These are phyloP conservation scores for Retiboletus flavoniger DNA, from an alignment of 1,284 basidiomycete species.

Conservation along the genomic window DNA sequence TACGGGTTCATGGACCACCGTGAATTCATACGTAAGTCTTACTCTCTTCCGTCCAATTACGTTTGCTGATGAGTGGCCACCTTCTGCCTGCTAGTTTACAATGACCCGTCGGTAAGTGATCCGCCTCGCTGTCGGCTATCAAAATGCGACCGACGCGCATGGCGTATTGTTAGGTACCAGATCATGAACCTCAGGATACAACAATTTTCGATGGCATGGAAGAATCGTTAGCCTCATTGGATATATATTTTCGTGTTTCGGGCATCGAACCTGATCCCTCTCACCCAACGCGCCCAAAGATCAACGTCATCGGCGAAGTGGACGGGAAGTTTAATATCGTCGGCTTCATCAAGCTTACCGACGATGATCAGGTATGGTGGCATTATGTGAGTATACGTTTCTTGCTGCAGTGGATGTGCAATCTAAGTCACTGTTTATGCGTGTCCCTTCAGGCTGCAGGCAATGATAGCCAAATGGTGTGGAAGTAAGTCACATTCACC, in stretches of 20 bases:
- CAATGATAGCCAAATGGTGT: slow-evolving; percentile 55
- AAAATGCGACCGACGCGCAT: slow-evolving; percentile 2
- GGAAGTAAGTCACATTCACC: slow-evolving; percentile 47
- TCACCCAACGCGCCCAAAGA: slow-evolving; percentile 51
- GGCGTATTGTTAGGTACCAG: slow-evolving; percentile 24
- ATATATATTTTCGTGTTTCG: slow-evolving; percentile 46
- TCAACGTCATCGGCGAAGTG: slow-evolving; percentile 55
- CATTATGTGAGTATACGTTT: slow-evolving; percentile 50
- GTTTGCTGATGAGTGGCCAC: slow-evolving; percentile 8
- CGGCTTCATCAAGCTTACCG: slow-evolving; percentile 57
- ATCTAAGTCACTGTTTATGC: background rate
- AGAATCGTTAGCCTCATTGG: slow-evolving; percentile 52
- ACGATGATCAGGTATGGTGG: slow-evolving; percentile 59
- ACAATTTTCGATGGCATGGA: slow-evolving; percentile 49
- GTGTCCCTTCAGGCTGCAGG: slow-evolving; percentile 48
- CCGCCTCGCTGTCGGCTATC: background rate
- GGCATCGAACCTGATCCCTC: slow-evolving; percentile 42
- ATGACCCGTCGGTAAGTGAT: slow-evolving; percentile 42
- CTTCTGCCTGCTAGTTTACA: slow-evolving; percentile 43
- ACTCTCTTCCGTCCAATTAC: background rate
- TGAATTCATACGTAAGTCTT: slow-evolving; percentile 52
- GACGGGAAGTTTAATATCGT: slow-evolving; percentile 44
- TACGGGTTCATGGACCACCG: slow-evolving; percentile 71
- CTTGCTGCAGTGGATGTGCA: background rate
- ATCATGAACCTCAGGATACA: slow-evolving; percentile 39